Evolutionary conservation across 495 filamentous ascomycete species (phyloP), one percentile per base, ranked within the genome.

Genomic region (Sabuloglossum arenarium): DNA sequence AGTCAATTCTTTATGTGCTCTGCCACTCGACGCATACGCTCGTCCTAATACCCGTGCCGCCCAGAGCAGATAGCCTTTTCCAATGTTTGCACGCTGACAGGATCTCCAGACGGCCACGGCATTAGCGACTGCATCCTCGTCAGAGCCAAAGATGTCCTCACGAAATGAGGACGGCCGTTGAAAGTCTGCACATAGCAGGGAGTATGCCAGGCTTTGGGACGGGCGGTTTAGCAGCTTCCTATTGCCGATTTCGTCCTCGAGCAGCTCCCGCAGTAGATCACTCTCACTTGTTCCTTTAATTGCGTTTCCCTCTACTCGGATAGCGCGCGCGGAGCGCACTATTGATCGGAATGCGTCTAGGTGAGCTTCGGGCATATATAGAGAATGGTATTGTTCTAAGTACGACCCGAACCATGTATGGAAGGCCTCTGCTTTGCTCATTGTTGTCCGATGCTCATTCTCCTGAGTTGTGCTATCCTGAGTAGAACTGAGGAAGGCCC

Each of bases 21-120:
- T 69, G 19, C 86, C 86, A 51, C 79, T 84, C 3, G 83, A 75
- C 46, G 84, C 80, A 68, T 88, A 97, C 0, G 86, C 81, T 61
- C 86, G 77, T 21, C 91, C 91, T 24, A 98, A 72, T 16, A 88
- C 82, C 54, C 80, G 76, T 6, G 82, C 88, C 39, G 84, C 84
- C 91, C 91, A 98, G 3, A 85, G 67, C 12, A 84, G 68, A 64
- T 91, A 97, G 23, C 79, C 75, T 28, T 72, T 69, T 45, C 81
- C 82, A 30, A 81, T 72, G 10, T 71, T 67, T 39, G 73, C 69
- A 25, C 73, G 71, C 56, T 79, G 75, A 60, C 87, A 83, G 24
- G 80, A 87, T 60, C 83, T 78, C 78, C 82, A 88, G 1, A 95
- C 70, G 30, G 79, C 74, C 30, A 79, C 68, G 25, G 77, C 76